Percentiles rank a stretch among this genome's conserved stretches.
Evolutionary conservation across 1,139 yeast species (phyloP).

Genomic region (Debaryomyces udenii): DNA sequence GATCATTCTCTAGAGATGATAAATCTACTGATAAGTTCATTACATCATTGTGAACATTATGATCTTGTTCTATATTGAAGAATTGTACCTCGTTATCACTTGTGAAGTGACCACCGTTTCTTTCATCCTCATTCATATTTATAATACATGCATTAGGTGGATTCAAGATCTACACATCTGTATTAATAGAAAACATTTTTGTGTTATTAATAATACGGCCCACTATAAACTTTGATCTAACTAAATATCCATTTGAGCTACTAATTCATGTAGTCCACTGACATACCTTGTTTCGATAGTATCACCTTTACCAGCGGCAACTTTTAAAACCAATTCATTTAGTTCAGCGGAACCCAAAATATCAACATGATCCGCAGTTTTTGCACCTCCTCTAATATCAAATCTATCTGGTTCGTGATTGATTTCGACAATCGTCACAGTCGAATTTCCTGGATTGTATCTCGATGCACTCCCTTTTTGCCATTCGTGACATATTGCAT

Average conservation of each 20-base stretch:
- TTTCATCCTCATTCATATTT: conserved; percentile 9
- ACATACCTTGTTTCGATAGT: conserved; percentile 60
- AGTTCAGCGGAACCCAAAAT: conserved; percentile 90
- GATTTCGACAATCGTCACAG: conserved; percentile 84
- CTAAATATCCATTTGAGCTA: conserved; percentile 45
- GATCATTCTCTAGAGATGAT: conserved; percentile 7
- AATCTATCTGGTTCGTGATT: conserved; percentile 90
- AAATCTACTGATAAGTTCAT: conserved; percentile 10
- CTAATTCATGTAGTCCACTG: conserved; percentile 65
- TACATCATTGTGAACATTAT: conserved; percentile 6
- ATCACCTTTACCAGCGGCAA: conserved; percentile 80
- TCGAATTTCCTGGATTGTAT: conserved; percentile 77
- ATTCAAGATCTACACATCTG: background rate
- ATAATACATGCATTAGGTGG: too few relatives aligned
- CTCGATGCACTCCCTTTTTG: conserved; percentile 61
- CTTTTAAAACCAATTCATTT: conserved; percentile 79
- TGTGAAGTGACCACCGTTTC: conserved; percentile 6
- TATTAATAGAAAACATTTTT: background rate
- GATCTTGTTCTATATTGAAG: conserved; percentile 9
- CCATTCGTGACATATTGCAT: conserved; percentile 83
- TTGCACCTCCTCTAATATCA: conserved; percentile 96
- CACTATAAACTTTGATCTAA: conserved; percentile 1
- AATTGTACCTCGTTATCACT: conserved; percentile 10
- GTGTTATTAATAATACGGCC: conserved; percentile 1
- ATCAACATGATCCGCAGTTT: conserved; percentile 97